Evolutionary conservation across 768 basidiomycete genomes (phyloP).

Genomic region (Phlebiopsis flavidoalba): DNA sequence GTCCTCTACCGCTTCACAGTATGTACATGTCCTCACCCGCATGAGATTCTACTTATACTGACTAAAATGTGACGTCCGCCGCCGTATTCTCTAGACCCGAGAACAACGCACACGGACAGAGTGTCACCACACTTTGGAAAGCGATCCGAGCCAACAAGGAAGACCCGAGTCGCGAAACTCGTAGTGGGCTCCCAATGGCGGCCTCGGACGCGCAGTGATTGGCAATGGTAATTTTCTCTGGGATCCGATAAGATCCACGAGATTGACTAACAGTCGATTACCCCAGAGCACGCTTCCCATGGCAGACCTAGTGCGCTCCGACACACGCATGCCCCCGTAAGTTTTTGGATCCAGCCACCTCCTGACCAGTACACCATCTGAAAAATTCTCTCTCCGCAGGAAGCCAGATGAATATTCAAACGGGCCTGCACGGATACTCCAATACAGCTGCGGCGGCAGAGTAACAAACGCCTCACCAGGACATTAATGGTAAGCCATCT

Average conservation of each 20-base stretch:
- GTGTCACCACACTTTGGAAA: slow-evolving; percentile 74
- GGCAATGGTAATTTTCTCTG: slow-evolving; percentile 55
- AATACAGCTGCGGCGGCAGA: slow-evolving; percentile 81
- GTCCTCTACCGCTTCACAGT: slow-evolving; percentile 80
- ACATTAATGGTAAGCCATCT: slow-evolving; percentile 52
- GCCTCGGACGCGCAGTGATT: slow-evolving; percentile 79
- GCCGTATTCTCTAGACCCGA: slow-evolving; percentile 49
- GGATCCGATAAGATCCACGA: slow-evolving; percentile 18
- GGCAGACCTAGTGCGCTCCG: slow-evolving; percentile 75
- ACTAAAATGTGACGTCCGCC: neutral
- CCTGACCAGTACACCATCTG: slow-evolving; percentile 8
- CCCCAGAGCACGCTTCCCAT: slow-evolving; percentile 70
- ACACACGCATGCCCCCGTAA: slow-evolving; percentile 55
- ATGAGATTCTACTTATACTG: slow-evolving; percentile 3
- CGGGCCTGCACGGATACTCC: slow-evolving; percentile 77
- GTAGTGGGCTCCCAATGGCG: slow-evolving; percentile 81
- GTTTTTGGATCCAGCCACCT: slow-evolving; percentile 27
- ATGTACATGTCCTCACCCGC: slow-evolving; percentile 20
- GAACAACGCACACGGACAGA: slow-evolving; percentile 56
- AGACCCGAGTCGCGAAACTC: slow-evolving; percentile 84
- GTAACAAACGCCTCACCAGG: slow-evolving; percentile 41
- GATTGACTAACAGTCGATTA: slow-evolving; percentile 9
- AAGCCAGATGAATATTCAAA: slow-evolving; percentile 59
- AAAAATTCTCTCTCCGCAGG: slow-evolving; percentile 18
- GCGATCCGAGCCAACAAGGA: slow-evolving; percentile 81